phyloP scores from a whole-genome alignment of 805 yeast genomes.

The Suhomyces sp. region DNA sequence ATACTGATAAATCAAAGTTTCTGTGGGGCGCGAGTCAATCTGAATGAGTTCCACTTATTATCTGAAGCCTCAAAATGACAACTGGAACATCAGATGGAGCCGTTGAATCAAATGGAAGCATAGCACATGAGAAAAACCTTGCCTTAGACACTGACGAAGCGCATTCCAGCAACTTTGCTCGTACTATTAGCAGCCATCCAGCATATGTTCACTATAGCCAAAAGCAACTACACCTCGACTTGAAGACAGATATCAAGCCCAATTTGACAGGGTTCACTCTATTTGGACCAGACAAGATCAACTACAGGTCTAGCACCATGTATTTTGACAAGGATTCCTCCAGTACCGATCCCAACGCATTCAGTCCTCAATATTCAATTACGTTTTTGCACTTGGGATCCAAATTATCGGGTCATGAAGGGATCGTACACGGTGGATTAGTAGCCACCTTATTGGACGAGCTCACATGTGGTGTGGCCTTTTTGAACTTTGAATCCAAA shows the following conservation, averaged over 20 bases:
- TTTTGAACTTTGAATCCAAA: slow-evolving; percentile 37
- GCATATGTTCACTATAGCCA: not conserved
- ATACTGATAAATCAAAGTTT: not conserved
- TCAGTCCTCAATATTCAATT: slow-evolving; percentile 17
- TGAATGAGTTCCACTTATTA: not conserved
- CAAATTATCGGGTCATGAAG: slow-evolving; percentile 37
- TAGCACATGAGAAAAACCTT: not conserved
- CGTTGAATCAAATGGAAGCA: not conserved
- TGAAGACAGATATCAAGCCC: slow-evolving; percentile 30
- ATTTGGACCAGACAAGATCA: slow-evolving; percentile 32
- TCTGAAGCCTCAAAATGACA: not conserved
- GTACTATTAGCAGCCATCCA: not conserved
- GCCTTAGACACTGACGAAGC: not conserved
- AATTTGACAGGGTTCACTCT: slow-evolving; percentile 36
- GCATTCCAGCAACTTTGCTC: not conserved
- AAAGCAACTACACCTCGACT: not conserved
- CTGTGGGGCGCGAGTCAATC: not conserved
- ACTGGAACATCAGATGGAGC: not conserved
- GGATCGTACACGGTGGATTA: slow-evolving; percentile 44
- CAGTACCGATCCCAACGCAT: slow-evolving; percentile 6
- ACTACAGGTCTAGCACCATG: slow-evolving; percentile 29
- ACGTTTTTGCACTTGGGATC: slow-evolving; percentile 41
- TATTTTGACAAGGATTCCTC: slow-evolving; percentile 18
- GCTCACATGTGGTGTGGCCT: slow-evolving; percentile 41
- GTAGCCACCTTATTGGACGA: slow-evolving; percentile 43